Evolutionary conservation across 2,329 filamentous ascomycete genomes (phyloP).

Genomic region (Alternaria sp.): DNA sequence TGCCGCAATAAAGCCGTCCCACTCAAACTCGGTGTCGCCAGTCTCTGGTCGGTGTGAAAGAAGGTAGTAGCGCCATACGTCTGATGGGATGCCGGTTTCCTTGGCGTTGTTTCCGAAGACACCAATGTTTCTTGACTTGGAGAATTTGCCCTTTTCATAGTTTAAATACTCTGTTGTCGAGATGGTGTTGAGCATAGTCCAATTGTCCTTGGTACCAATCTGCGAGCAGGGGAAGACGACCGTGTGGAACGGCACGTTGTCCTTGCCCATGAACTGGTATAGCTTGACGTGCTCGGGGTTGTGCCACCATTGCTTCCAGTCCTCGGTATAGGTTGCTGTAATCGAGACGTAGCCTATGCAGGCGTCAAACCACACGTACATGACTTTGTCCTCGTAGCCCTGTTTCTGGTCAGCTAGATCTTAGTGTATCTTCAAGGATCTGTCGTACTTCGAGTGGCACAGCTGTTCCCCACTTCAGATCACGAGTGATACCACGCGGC

Average conservation of each 20-base stretch:
- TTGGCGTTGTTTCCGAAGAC: conserved; percentile 92
- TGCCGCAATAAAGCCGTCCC: conserved; percentile 79
- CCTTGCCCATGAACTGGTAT: conserved; percentile 94
- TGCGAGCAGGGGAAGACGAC: conserved; percentile 91
- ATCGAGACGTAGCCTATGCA: conserved; percentile 97
- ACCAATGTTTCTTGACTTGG: conserved; percentile 86
- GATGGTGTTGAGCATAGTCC: conserved; percentile 89
- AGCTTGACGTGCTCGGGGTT: conserved; percentile 86
- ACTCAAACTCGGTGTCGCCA: conserved; percentile 88
- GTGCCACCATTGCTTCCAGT: conserved; percentile 96
- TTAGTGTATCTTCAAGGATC: not conserved
- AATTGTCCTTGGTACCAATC: conserved; percentile 82
- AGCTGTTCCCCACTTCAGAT: conserved; percentile 86
- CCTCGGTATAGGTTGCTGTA: conserved; percentile 84
- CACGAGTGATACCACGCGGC: conserved; percentile 86
- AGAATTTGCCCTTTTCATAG: conserved; percentile 73
- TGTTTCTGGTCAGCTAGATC: conserved; percentile 19
- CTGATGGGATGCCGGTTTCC: conserved; percentile 82
- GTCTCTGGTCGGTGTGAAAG: conserved; percentile 85
- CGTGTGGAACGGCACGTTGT: conserved; percentile 86
- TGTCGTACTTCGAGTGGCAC: conserved; percentile 58
- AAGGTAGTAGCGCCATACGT: conserved; percentile 95
- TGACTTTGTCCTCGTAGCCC: conserved; percentile 77
- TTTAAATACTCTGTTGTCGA: conserved; percentile 79
- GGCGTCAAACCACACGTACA: conserved; percentile 94